Evolutionary conservation across 345 rosid genomes (phyloP), one percentile per base, ranked within the genome.

Genomic region (Citrus reticulata): DNA sequence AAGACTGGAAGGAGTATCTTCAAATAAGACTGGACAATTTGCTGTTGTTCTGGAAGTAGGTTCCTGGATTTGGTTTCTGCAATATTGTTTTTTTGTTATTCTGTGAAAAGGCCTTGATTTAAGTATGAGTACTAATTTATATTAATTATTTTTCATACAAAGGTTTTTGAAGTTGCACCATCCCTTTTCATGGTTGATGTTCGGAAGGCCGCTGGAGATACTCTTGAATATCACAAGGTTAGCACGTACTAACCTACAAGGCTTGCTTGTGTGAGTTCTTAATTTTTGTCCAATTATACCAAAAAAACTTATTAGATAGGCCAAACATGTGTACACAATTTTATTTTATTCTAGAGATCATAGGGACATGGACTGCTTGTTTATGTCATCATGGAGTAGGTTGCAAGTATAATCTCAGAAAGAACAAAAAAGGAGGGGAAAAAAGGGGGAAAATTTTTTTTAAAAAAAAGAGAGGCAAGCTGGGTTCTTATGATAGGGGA

Each of bases 121-220:
- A 68, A 59, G 37, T 22, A 17, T 22, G 24, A 22, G 63, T 57
- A 51, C 27, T 10, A 17, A 68, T 63, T 73, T 70, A 55, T 66
- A 80, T 20, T 30, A 25, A 8, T 29, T 22, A 29, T 75, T 65
- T 61, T 73, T 73, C 37, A 30, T 60, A 2, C 65, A 1, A 74
- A 96, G 99, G 85, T 92, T 75, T 96, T 72, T 75, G 97, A 96
- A 89, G 97, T 95, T 78, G 99, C 97, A 29, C 96, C 95, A 20
- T 87, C 94, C 4, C 94, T 96, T 73, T 93, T 92, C 92, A 93
- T 93, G 99, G 91, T 90, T 65, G 97, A 95, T 78, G 94, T 87
- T 42, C 86, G 97, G 70, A 96, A 96, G 81, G 97, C 97, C 62
- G 88, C 97, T 49, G 98, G 98, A 66, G 97, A 95, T 77, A 89